A percentile compares a stretch with the other conserved stretches of the same genome.
phyloP scores from a whole-genome alignment of 768 basidiomycete genomes.

The Russula olivacea region DNA sequence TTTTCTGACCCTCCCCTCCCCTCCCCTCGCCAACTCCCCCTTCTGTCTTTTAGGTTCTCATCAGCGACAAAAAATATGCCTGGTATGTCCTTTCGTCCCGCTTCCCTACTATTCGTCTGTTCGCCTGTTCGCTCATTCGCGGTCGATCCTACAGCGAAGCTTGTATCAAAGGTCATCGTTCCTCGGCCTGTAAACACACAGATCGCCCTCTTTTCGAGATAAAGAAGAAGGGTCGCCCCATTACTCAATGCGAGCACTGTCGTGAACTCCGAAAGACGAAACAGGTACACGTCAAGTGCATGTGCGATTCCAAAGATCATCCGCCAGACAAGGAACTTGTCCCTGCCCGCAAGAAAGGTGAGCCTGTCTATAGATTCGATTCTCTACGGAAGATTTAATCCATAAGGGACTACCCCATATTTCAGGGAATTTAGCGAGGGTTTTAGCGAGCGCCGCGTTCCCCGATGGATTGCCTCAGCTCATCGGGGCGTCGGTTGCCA shows the following conservation, averaged over 20 bases:
- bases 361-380: conserved; percentile 31
- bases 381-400: conserved; percentile 27
- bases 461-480: conserved; percentile 69
- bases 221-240: conserved; percentile 88
- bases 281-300: conserved; percentile 78
- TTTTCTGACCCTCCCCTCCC: background rate
- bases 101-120: too few relatives aligned
- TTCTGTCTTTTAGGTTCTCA: conserved; percentile 46
- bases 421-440: conserved; percentile 46
- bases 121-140: conserved; percentile 18
- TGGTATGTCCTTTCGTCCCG: conserved; percentile 44
- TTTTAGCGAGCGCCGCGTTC: conserved; percentile 69
- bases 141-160: conserved; percentile 53
- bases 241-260: conserved; percentile 85
- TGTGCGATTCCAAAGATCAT: conserved; percentile 40
- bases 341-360: conserved; percentile 53
- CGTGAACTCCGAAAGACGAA: conserved; percentile 75
- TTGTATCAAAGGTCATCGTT: conserved; percentile 93
- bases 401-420: conserved; percentile 31
- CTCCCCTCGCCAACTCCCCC: background rate
- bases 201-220: conserved; percentile 90
- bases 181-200: conserved; percentile 79
- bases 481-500: conserved; percentile 58
- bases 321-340: conserved; percentile 14
- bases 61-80: conserved; percentile 68